These are phyloP conservation scores for Triangularia verruculosa DNA, from an alignment of 2,329 filamentous ascomycete genomes.

Conservation along the genomic window DNA sequence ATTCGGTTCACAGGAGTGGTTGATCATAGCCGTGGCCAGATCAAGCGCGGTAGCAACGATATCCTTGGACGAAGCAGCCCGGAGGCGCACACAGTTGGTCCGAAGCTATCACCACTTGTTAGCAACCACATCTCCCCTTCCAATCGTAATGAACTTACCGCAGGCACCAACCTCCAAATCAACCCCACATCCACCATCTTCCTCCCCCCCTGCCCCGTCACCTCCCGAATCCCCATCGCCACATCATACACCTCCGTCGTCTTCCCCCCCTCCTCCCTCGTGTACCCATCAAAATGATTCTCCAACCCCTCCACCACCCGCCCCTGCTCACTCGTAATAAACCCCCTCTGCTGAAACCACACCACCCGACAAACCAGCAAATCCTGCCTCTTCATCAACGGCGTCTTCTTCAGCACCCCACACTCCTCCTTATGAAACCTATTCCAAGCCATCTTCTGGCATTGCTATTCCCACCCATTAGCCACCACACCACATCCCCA, in stretches of 20 bases:
- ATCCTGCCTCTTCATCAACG: constrained; percentile 19
- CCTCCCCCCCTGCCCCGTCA: constrained; percentile 15
- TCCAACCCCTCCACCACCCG: constrained; percentile 25
- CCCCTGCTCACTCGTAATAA: constrained; percentile 21
- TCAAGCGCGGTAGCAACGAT: constrained; percentile 33
- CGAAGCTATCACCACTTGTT: constrained; percentile 23
- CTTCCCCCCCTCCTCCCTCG: constrained; percentile 15
- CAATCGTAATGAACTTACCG: constrained; percentile 20
- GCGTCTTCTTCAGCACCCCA: constrained; percentile 23
- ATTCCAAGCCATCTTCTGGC: constrained; percentile 32
- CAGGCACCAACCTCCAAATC: constrained; percentile 22
- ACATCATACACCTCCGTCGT: constrained; percentile 14
- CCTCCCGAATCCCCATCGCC: constrained; percentile 15
- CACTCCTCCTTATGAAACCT: constrained; percentile 34
- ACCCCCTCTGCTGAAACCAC: constrained; percentile 26
- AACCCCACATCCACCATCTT: constrained; percentile 12
- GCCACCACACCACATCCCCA: too few relatives aligned
- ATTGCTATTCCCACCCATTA: constrained; percentile 22
- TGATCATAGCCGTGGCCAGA: constrained; percentile 32
- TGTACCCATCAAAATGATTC: constrained; percentile 27
- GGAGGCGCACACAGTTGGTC: constrained; percentile 30
- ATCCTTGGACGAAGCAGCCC: constrained; percentile 22
- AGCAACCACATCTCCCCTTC: background rate
- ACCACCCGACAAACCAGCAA: constrained; percentile 30
- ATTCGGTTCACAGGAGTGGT: constrained; percentile 39